phyloP scores from a whole-genome alignment of 768 basidiomycete genomes.

The Hericium coralloides region DNA sequence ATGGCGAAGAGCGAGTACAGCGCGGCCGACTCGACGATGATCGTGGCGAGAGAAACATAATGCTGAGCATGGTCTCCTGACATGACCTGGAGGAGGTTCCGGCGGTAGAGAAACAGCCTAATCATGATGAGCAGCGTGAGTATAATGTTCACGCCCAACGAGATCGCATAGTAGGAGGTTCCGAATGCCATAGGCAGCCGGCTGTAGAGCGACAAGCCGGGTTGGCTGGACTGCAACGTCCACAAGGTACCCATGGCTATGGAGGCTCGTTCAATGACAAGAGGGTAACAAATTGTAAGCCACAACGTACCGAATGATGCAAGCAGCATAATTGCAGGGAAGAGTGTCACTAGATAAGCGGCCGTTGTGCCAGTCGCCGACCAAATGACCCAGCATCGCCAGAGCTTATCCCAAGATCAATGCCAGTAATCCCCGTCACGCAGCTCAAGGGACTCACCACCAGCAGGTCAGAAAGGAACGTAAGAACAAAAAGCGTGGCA shows the following conservation, averaged over 20 bases:
- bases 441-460: no score
- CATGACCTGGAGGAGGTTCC: slow-evolving; percentile 3
- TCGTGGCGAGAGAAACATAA: slow-evolving; percentile 16
- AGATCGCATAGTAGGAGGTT: slow-evolving; percentile 18
- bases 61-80: slow-evolving; percentile 12
- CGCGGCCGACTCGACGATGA: slow-evolving; percentile 21
- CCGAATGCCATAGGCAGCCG: slow-evolving; percentile 11
- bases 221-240: slow-evolving; percentile 12
- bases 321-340: no score
- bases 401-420: no score
- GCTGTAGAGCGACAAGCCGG: slow-evolving; percentile 15
- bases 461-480: background rate
- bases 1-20: slow-evolving; percentile 19
- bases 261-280: background rate
- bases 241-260: slow-evolving; percentile 14
- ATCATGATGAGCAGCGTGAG: slow-evolving; percentile 17
- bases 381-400: no score
- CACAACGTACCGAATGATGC: no score
- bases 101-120: slow-evolving; percentile 16
- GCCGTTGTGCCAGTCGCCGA: no score
- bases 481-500: background rate
- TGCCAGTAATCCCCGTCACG: no score
- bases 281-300: no score
- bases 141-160: slow-evolving; percentile 19
- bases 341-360: no score